Evolutionary conservation across 1,284 basidiomycete species (phyloP), one percentile per base, ranked within the genome.

Genomic region (Inonotus obliquus): DNA sequence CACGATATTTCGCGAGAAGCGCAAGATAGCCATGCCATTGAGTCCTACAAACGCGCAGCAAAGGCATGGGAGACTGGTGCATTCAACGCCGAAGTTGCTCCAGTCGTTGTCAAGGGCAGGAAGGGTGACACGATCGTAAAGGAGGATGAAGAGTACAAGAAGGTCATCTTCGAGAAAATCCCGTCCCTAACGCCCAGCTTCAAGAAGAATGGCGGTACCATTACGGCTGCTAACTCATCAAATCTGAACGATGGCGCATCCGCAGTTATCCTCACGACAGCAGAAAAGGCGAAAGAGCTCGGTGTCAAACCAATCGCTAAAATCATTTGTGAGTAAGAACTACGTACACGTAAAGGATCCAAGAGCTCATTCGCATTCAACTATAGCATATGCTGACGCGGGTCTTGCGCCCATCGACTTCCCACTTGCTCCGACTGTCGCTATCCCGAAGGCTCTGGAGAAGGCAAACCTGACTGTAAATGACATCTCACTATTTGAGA

Each of bases 111-210:
- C 77, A 96, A 97, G 79, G 88, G 89, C 70, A 93, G 93, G 81
- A 97, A 96, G 79, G 96, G 94, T 45, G 92, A 98, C 72, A 88
- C 85, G 38, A 76, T 98, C 63, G 84, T 97, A 59, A 82, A 81
- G 68, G 96, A 99, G 78, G 97, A 99, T 72, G 97, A 99, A 76
- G 96, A 99, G 74, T 98, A 94, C 84, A 98, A 93, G 79, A 89
- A 93, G 69, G 87, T 97, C 66, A 87, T 96, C 68, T 93, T 89
- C 73, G 94, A 98, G 68, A 94, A 96, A 76, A 85, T 98, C 67
- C 92, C 91, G 53, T 81, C 86, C 32, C 83, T 99, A 59, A 86
- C 86, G 66, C 89, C 93, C 53, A 91, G 91, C 27, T 99, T 99
- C 84, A 91, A 91, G 79, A 83, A 89, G 66, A 57, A 61, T 37